Percentiles rank a stretch among this genome's conserved stretches.
These are phyloP conservation scores for Flaveria sonorensis DNA, from an alignment of 129 eudicot species.

Conservation along the genomic window DNA sequence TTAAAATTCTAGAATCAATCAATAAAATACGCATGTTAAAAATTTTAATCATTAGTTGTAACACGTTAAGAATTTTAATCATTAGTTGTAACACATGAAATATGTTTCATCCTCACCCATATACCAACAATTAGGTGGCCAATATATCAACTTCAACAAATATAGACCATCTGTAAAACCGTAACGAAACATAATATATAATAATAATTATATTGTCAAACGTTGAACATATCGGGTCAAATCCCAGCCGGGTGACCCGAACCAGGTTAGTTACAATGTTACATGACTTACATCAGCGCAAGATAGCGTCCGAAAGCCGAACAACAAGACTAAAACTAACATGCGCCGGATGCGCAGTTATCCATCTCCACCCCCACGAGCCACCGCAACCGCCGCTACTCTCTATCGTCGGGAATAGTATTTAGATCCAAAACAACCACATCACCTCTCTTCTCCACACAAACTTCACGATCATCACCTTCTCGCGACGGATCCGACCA, in stretches of 20 bases:
- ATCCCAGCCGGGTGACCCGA: constrained; percentile 24
- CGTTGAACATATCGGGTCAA: constrained; percentile 20
- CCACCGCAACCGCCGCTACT: constrained; percentile 24
- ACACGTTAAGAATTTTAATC: not conserved
- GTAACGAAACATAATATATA: not conserved
- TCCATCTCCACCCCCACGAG: constrained; percentile 21
- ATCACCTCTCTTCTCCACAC: constrained; percentile 8
- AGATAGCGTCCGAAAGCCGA: constrained; percentile 16
- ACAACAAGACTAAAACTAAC: not conserved
- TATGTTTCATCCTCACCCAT: not conserved
- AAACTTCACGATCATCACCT: constrained; percentile 4
- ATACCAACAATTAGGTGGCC: not conserved
- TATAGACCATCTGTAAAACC: not conserved
- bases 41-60: not conserved
- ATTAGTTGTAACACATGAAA: not conserved
- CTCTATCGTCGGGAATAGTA: constrained; percentile 36
- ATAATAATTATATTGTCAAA: not conserved
- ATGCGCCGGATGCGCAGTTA: constrained; percentile 5
- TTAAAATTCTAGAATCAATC: not conserved
- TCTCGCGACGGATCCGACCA: constrained; percentile 26
- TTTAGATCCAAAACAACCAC: constrained; percentile 37
- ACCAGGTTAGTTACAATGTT: too few relatives aligned
- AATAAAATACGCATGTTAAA: not conserved
- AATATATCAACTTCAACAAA: constrained; percentile 9
- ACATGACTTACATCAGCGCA: constrained; percentile 28